Evolutionary conservation across 164 flowering plant species (phyloP), one percentile per base, ranked within the genome.

Genomic region (Akebia trifoliata): DNA sequence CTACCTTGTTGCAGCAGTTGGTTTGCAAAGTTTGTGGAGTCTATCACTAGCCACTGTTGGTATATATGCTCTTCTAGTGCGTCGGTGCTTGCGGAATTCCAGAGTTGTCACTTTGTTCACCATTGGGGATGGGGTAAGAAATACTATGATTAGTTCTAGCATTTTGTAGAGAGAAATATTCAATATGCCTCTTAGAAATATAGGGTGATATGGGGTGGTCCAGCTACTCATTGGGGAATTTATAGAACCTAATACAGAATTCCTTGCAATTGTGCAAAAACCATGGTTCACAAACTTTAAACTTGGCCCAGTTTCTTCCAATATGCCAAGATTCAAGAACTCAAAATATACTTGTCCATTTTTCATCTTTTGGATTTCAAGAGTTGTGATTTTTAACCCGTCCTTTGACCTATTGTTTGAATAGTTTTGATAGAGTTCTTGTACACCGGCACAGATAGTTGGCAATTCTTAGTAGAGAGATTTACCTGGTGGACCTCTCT

Each of bases 111-210:
- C 67, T 30, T 48, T 81, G 34, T 83, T 84, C 51, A 56, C 91
- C 8, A 56, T 84, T 53, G 91, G 94, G 6, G 97, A 89, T 71
- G 94, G 87, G 91, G 97, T 90, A 80, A 86, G 85, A 48, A 24
- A 34, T 54, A 38, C 29, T 3, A 29, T 26, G 46, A 35, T 12
- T 26, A 35, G n/a, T n/a, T n/a, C n/a, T n/a, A n/a, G n/a, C n/a
- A 35, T 43, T 26, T 20, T 34, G n/a, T 15, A 28, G 25, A 49
- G 11, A 11, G 20, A 20, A 22, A 9, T 24, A 6, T 8, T 42
- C 40, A n/a, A 37, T 8, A n/a, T 42, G 9, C 12, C 25, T 15
- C 10, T 18, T 6, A 21, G 8, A 14, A 18, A 5, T 17, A 15
- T 2, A 18, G 32, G 10, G 20, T 21, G 10, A n/a, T n/a, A n/a